Evolutionary conservation across 2,329 filamentous ascomycete genomes (phyloP).

Genomic region (Ceratocystiopsis minuta): DNA sequence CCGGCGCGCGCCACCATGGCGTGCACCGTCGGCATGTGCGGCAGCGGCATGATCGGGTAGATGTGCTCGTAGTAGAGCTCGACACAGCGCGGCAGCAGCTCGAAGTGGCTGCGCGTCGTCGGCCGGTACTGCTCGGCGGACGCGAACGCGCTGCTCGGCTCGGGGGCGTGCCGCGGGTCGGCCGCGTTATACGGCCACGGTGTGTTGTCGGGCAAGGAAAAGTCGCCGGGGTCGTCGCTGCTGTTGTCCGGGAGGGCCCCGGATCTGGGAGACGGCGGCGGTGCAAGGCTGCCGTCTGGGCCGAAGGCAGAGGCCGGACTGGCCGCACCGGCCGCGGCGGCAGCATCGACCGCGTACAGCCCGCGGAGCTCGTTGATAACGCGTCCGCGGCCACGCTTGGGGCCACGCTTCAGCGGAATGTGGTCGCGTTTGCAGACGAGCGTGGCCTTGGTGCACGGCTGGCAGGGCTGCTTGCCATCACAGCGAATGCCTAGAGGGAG

Average conservation of each 20-base stretch:
- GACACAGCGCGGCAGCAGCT: slow-evolving; percentile 34
- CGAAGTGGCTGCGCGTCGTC: slow-evolving; percentile 23
- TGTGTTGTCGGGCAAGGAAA: slow-evolving; percentile 10
- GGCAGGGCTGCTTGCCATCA: slow-evolving; percentile 33
- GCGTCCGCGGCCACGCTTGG: slow-evolving; percentile 42
- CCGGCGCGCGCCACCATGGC: slow-evolving; percentile 26
- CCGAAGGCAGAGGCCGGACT: slow-evolving; percentile 2
- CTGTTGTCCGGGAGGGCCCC: too few relatives aligned
- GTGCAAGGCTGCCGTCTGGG: too few relatives aligned
- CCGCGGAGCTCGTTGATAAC: slow-evolving; percentile 42
- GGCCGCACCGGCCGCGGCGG: neutral
- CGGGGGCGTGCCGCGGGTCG: slow-evolving; percentile 16
- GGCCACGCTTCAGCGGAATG: slow-evolving; percentile 45
- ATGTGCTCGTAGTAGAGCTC: slow-evolving; percentile 44
- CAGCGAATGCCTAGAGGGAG: slow-evolving; percentile 22
- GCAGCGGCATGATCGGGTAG: slow-evolving; percentile 45
- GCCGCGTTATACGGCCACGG: slow-evolving; percentile 16
- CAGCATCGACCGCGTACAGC: slow-evolving; percentile 18
- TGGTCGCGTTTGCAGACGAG: slow-evolving; percentile 47
- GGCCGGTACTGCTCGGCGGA: slow-evolving; percentile 26
- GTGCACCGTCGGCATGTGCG: slow-evolving; percentile 37
- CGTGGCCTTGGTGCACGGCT: slow-evolving; percentile 39
- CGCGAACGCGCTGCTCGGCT: slow-evolving; percentile 20
- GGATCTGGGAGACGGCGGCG: too few relatives aligned
- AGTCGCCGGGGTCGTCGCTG: too few relatives aligned